These are phyloP conservation scores for Wickerhamiella azymoides DNA, from an alignment of 805 yeast species.

Conservation along the genomic window DNA sequence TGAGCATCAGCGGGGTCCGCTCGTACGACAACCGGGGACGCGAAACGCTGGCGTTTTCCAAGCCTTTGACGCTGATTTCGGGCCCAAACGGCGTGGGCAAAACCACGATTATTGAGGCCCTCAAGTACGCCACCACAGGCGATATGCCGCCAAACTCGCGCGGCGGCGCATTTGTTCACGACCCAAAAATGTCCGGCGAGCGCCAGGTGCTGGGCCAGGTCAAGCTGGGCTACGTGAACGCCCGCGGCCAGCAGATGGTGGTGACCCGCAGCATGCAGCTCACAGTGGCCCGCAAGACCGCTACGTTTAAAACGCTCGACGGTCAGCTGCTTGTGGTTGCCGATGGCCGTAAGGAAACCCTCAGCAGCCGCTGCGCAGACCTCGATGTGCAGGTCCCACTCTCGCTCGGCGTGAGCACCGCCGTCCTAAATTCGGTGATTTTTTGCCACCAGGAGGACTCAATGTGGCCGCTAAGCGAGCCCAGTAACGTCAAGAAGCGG, in stretches of 20 bases:
- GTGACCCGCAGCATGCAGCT: slow-evolving; percentile 77
- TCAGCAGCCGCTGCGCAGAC: slow-evolving; percentile 63
- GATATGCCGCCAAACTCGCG: slow-evolving; percentile 89
- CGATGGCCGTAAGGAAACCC: slow-evolving; percentile 52
- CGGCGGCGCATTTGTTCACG: slow-evolving; percentile 93
- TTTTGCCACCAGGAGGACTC: slow-evolving; percentile 98
- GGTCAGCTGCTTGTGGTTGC: slow-evolving; percentile 62
- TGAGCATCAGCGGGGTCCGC: slow-evolving; percentile 75
- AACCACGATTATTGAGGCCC: slow-evolving; percentile 89
- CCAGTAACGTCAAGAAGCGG: slow-evolving; percentile 72
- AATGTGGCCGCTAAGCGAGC: slow-evolving; percentile 85
- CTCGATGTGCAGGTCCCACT: slow-evolving; percentile 70
- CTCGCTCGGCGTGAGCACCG: slow-evolving; percentile 74
- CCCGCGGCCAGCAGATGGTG: slow-evolving; percentile 65
- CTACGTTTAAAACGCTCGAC: slow-evolving; percentile 82
- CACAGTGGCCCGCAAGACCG: slow-evolving; percentile 41
- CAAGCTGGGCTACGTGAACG: slow-evolving; percentile 67
- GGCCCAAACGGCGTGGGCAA: slow-evolving; percentile 96
- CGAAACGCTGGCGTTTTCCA: slow-evolving; percentile 79
- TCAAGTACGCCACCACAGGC: slow-evolving; percentile 89
- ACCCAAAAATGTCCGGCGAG: slow-evolving; percentile 58
- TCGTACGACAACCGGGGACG: slow-evolving; percentile 77
- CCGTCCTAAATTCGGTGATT: slow-evolving; percentile 80
- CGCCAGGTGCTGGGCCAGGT: slow-evolving; percentile 79
- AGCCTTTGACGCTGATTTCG: slow-evolving; percentile 83